Conservation (phyloP, 139 green algal species). For the Ettlia oleoabundans region DNA sequence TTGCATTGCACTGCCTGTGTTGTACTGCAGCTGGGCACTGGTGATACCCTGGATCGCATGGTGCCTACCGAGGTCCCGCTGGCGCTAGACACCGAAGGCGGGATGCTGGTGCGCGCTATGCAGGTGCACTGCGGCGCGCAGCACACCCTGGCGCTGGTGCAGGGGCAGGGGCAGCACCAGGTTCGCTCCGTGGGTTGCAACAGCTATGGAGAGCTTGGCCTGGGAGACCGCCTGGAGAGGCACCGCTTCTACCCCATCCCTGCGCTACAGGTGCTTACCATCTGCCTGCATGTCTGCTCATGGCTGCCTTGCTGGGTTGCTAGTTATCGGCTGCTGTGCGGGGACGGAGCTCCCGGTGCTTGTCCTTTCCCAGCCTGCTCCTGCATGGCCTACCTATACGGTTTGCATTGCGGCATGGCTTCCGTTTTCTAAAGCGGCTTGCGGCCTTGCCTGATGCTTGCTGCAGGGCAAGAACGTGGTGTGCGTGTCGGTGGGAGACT, state of each 20-base stretch:
- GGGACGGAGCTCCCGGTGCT: too few relatives aligned
- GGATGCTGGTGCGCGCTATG: conserved; percentile 56
- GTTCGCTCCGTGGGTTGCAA: conserved; percentile 68
- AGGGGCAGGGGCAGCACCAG: conserved; percentile 53
- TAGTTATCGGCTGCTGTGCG: too few relatives aligned
- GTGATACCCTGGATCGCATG: conserved; percentile 48
- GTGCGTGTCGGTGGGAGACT: conserved; percentile 69
- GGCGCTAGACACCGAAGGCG: conserved; percentile 31
- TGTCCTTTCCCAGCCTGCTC: too few relatives aligned
- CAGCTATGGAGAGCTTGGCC: conserved; percentile 81
- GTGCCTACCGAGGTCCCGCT: conserved; percentile 49
- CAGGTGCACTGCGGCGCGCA: conserved; percentile 66
- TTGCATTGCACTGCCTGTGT: not conserved
- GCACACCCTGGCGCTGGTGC: conserved; percentile 69
- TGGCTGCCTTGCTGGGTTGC: too few relatives aligned
- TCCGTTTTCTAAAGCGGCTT: too few relatives aligned
- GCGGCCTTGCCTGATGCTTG: not conserved
- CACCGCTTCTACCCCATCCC: conserved; percentile 57
- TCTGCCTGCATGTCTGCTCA: not conserved
- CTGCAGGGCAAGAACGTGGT: conserved; percentile 46
- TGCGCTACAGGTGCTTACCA: not conserved
- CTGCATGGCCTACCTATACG: too few relatives aligned
- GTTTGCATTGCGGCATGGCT: too few relatives aligned
- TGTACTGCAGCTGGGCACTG: conserved; percentile 43
- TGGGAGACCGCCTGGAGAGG: conserved; percentile 51